Evolutionary conservation across 345 rosid species (phyloP).

Genomic region (Eucalyptus decipiens): DNA sequence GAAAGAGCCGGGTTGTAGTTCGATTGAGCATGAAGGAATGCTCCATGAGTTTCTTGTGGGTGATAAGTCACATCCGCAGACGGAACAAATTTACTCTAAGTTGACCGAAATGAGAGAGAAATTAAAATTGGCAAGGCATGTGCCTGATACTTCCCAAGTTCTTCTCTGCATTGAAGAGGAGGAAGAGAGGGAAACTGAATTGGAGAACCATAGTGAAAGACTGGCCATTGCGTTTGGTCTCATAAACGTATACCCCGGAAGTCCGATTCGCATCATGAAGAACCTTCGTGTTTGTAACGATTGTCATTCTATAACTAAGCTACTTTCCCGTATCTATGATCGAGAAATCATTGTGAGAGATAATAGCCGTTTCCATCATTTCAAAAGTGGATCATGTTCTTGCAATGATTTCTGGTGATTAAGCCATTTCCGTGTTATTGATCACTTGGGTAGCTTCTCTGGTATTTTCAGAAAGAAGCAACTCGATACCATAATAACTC

Average conservation of each 20-base stretch:
- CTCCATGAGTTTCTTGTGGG: conserved; percentile 32
- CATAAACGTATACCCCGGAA: background rate
- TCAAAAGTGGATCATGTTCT: conserved; percentile 33
- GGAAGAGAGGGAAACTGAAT: conserved; percentile 21
- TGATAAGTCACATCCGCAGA: conserved; percentile 29
- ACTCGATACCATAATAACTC: background rate
- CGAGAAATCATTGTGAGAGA: conserved; percentile 49
- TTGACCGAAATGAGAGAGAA: conserved; percentile 32
- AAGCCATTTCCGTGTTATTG: background rate
- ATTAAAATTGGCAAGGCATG: conserved; percentile 28
- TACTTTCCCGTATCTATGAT: conserved; percentile 24
- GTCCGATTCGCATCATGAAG: conserved; percentile 31
- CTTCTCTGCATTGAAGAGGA: conserved; percentile 23
- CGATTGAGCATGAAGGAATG: conserved; percentile 22
- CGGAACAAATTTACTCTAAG: conserved; percentile 15
- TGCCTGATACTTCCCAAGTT: conserved; percentile 35
- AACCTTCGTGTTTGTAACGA: conserved; percentile 42
- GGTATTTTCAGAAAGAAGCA: background rate
- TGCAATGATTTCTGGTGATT: conserved; percentile 45
- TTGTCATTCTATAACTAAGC: conserved; percentile 39
- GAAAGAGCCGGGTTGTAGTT: conserved; percentile 41
- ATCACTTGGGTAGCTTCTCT: background rate
- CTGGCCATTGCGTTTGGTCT: conserved; percentile 20
- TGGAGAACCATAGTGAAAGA: conserved; percentile 45
- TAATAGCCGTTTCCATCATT: conserved; percentile 44